Evolutionary conservation across 2,329 filamentous ascomycete genomes (phyloP), one percentile per base, ranked within the genome.

Genomic region (Alternaria brassicicola): DNA sequence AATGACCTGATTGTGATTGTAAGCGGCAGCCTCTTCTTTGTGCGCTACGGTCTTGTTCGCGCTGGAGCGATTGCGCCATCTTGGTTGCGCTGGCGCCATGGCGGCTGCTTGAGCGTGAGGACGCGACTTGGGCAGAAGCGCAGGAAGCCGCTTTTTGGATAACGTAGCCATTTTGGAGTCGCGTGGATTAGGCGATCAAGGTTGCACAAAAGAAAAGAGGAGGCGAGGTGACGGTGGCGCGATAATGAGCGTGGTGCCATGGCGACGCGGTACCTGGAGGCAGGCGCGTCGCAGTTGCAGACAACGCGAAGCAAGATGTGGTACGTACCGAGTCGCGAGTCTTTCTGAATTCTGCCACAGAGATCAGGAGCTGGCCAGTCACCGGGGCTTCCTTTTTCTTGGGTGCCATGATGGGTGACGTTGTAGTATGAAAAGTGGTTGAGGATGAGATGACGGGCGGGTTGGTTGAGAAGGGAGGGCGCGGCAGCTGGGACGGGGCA

Each of bases 241-340:
- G 42, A 39, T 17, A 46, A 46, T 54, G 55, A 30, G 52, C 55
- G 51, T 52, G 58, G 47, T 42, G 59, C 17, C 41, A 51, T 55
- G 26, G 52, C 49, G 59, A 49, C 60, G 51, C 52, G 57, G 60
- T 30, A 50, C 53, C 49, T 47, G 47, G 58, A 46, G 55, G 55
- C 58, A 61, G 60, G 54, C 62, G 67, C 63, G 66, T 65, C 59
- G 60, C 59, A 51, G 46, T 30, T 57, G 45, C 6, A 55, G 47
- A 50, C 7, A 53, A 61, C 30, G 59, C 43, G 53, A 51, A 28
- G 49, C 41, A 52, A 17, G 55, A 15, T 47, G 13, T 35, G 6
- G 35, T 25, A 82, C 90, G 85, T 88, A 96, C 92, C 76, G 87
- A 89, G 76, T 96, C 92, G 71, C 92, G 87, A 47, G 93, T 92